phyloP scores from a whole-genome alignment of 495 filamentous ascomycete species.

The Penicillium longicatenatum region DNA sequence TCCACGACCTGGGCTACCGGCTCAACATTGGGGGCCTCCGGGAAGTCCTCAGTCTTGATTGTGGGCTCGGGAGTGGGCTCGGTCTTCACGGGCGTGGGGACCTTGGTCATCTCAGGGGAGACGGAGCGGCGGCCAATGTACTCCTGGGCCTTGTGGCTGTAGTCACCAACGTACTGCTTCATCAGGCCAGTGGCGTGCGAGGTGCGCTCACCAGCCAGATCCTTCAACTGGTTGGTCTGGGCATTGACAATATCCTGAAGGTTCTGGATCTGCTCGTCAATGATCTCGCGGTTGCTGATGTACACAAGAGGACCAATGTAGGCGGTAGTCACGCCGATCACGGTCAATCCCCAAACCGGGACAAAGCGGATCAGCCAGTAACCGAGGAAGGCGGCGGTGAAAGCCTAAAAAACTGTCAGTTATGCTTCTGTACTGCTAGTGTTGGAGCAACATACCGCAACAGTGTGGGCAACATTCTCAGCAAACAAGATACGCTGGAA shows the following conservation, averaged over 20 bases:
- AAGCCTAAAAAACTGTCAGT: slow-evolving; percentile 56
- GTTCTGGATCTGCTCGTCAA: slow-evolving; percentile 80
- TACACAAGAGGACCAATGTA: slow-evolving; percentile 92
- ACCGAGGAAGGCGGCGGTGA: slow-evolving; percentile 76
- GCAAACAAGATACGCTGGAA: slow-evolving; percentile 92
- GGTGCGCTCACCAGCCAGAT: slow-evolving; percentile 80
- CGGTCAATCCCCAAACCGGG: slow-evolving; percentile 86
- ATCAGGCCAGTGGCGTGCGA: slow-evolving; percentile 71
- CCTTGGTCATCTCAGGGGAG: slow-evolving; percentile 44
- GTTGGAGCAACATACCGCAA: slow-evolving; percentile 61
- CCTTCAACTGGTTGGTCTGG: slow-evolving; percentile 79
- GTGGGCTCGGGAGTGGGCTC: slow-evolving; percentile 58
- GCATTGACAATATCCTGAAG: slow-evolving; percentile 69
- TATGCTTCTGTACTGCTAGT: slow-evolving; percentile 14
- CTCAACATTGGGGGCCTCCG: slow-evolving; percentile 56
- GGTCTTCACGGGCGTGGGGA: slow-evolving; percentile 29
- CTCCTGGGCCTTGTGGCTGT: slow-evolving; percentile 80
- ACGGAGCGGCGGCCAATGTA: slow-evolving; percentile 61
- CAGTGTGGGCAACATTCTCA: slow-evolving; percentile 83
- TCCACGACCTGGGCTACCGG: slow-evolving; percentile 36
- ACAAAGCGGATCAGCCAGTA: slow-evolving; percentile 94
- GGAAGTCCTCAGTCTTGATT: slow-evolving; percentile 58
- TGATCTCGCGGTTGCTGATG: slow-evolving; percentile 88
- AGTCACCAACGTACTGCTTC: slow-evolving; percentile 81
- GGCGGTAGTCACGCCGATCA: slow-evolving; percentile 71